Percentiles rank a stretch among this genome's conserved stretches.
These are phyloP conservation scores for Yamadazyma diospyri DNA, from an alignment of 1,139 yeast species.

Conservation along the genomic window DNA sequence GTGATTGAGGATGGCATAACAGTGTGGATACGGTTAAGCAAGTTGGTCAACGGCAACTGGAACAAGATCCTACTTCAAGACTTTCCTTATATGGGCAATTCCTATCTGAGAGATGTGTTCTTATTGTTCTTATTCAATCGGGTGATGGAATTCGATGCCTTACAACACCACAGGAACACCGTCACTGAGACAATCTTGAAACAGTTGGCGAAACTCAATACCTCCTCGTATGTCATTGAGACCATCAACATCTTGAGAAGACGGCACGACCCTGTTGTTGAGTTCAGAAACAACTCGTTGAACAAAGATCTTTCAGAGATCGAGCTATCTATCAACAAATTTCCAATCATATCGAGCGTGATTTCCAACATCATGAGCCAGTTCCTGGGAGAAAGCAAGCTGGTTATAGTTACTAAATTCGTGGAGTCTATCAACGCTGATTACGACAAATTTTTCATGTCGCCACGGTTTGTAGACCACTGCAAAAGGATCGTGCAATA, in stretches of 20 bases:
- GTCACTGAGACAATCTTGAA: conserved; percentile 21
- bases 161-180: conserved; percentile 22
- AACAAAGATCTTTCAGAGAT: conserved; percentile 9
- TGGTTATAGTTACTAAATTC: conserved; percentile 6
- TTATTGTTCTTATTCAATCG: conserved; percentile 26
- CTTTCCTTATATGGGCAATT: conserved; percentile 40
- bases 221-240: conserved; percentile 24
- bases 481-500: conserved; percentile 26
- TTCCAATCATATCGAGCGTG: conserved; percentile 8
- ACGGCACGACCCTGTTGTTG: conserved; percentile 18
- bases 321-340: conserved; percentile 11
- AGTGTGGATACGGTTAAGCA: conserved; percentile 27
- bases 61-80: conserved; percentile 35
- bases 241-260: conserved; percentile 21
- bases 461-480: conserved; percentile 25
- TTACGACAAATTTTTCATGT: conserved; percentile 23
- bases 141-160: conserved; percentile 21
- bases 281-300: conserved; percentile 9
- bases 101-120: conserved; percentile 35
- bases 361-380: conserved; percentile 8
- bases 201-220: conserved; percentile 23
- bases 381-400: conserved; percentile 9
- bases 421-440: conserved; percentile 26
- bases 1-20: conserved; percentile 27
- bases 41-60: conserved; percentile 30